Percentiles rank a stretch among this genome's conserved stretches.
Evolutionary conservation across 306 rosid genomes (phyloP).

Genomic region (Rosa chinensis): DNA sequence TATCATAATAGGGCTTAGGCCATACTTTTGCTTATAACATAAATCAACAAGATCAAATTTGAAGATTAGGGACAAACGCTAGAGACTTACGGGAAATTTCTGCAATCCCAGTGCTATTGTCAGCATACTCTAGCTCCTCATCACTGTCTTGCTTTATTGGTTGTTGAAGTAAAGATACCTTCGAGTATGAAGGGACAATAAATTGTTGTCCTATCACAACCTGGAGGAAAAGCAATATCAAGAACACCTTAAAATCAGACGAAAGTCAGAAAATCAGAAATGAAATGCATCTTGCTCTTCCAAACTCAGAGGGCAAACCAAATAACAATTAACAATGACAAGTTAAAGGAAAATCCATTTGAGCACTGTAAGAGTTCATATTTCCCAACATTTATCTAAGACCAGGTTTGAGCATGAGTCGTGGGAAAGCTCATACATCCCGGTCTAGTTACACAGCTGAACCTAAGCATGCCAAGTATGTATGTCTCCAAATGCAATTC

Average conservation of each 20-base stretch:
- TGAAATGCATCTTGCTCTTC: constrained; percentile 15
- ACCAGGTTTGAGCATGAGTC: neutral
- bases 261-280: constrained; percentile 20
- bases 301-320: neutral
- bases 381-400: neutral
- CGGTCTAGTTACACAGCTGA: neutral
- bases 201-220: constrained; percentile 73
- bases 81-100: constrained; percentile 37
- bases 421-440: neutral
- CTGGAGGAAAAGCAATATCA: constrained; percentile 50
- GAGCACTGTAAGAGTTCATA: neutral
- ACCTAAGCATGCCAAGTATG: neutral
- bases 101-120: constrained; percentile 67
- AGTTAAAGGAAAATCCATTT: neutral
- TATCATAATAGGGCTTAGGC: neutral
- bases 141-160: constrained; percentile 93
- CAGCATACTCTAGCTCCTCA: constrained; percentile 97
- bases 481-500: neutral
- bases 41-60: constrained; percentile 16
- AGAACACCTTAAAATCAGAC: constrained; percentile 18
- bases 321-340: neutral
- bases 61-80: neutral
- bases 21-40: constrained; percentile 10
- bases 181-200: constrained; percentile 79
- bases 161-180: constrained; percentile 78